Evolutionary conservation across 768 basidiomycete species (phyloP).

Genomic region (Harrya chromipes): DNA sequence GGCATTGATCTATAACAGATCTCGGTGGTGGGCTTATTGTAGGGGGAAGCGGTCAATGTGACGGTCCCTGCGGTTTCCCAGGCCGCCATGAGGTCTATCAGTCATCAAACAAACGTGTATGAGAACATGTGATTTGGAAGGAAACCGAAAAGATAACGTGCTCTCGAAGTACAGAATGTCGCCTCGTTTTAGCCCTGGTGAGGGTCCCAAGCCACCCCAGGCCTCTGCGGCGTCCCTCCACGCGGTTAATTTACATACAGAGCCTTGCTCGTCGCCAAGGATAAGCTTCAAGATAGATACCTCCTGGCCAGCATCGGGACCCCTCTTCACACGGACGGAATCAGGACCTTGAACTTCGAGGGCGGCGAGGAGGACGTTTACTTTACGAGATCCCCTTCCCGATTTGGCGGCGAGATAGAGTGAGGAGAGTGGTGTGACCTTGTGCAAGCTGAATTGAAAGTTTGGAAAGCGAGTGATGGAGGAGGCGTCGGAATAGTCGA

Average conservation of each 20-base stretch:
- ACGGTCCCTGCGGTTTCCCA: constrained; percentile 45
- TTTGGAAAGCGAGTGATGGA: constrained; percentile 72
- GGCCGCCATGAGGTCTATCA: constrained; percentile 50
- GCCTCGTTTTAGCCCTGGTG: constrained; percentile 55
- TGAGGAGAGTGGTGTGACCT: constrained; percentile 48
- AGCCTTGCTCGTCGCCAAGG: constrained; percentile 68
- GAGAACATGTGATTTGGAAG: constrained; percentile 11
- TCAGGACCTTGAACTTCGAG: constrained; percentile 80
- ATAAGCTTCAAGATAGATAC: constrained; percentile 68
- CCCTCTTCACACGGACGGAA: constrained; percentile 62
- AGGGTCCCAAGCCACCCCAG: constrained; percentile 54
- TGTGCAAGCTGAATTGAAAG: constrained; percentile 70
- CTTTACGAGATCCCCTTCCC: constrained; percentile 44
- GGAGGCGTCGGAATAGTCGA: constrained; percentile 60
- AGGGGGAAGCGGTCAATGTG: constrained; percentile 64
- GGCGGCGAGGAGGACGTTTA: constrained; percentile 59
- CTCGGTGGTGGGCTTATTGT: constrained; percentile 55
- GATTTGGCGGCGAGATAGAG: constrained; percentile 30
- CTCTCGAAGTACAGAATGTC: constrained; percentile 72
- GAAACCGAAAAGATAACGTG: constrained; percentile 34
- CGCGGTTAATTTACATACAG: constrained; percentile 67
- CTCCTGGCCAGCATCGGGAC: constrained; percentile 65
- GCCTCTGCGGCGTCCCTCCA: constrained; percentile 75
- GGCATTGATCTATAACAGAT: constrained; percentile 84
- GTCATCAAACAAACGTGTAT: constrained; percentile 16